Evolutionary conservation across 2,329 filamentous ascomycete species (phyloP).

Genomic region (Fusarium subglutinans): DNA sequence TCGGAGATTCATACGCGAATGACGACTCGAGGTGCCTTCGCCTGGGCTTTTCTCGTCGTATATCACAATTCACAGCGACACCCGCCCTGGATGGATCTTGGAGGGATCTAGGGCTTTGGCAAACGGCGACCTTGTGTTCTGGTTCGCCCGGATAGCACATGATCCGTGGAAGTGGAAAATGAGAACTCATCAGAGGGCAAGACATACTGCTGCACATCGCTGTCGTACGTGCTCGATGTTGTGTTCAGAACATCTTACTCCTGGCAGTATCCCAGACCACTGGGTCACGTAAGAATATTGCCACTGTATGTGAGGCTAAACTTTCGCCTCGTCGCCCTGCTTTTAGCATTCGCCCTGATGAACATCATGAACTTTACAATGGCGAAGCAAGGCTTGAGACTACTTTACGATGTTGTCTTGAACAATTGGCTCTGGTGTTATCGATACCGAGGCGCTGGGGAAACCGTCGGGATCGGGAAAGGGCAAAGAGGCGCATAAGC

Average conservation of each 20-base stretch:
- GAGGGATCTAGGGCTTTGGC: slow-evolving; percentile 8
- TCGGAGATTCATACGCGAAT: not conserved
- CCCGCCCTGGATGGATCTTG: slow-evolving; percentile 10
- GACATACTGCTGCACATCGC: slow-evolving; percentile 1
- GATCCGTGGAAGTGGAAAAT: slow-evolving; percentile 18
- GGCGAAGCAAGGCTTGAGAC: slow-evolving; percentile 15
- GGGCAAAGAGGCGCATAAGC: slow-evolving; percentile 15
- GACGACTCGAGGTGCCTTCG: not conserved
- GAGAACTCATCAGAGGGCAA: not conserved
- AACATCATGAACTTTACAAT: slow-evolving; percentile 12
- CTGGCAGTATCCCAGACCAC: not conserved
- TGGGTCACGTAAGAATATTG: not conserved
- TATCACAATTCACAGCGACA: slow-evolving; percentile 35
- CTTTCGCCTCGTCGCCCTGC: slow-evolving; percentile 11
- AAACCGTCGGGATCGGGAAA: slow-evolving; percentile 28
- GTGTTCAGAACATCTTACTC: slow-evolving; percentile 1
- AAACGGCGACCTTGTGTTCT: slow-evolving; percentile 9
- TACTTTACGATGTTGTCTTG: slow-evolving; percentile 1
- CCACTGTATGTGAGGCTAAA: slow-evolving; percentile 11
- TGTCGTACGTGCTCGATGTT: slow-evolving; percentile 3
- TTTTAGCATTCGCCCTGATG: slow-evolving; percentile 20
- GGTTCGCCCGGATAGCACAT: slow-evolving; percentile 19
- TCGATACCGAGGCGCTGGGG: slow-evolving; percentile 21
- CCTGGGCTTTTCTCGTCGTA: slow-evolving; percentile 25
- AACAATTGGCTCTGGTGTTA: slow-evolving; percentile 12